Percentiles rank a stretch among this genome's conserved stretches.
phyloP scores from a whole-genome alignment of 1,284 basidiomycete species.

The Malassezia restricta region DNA sequence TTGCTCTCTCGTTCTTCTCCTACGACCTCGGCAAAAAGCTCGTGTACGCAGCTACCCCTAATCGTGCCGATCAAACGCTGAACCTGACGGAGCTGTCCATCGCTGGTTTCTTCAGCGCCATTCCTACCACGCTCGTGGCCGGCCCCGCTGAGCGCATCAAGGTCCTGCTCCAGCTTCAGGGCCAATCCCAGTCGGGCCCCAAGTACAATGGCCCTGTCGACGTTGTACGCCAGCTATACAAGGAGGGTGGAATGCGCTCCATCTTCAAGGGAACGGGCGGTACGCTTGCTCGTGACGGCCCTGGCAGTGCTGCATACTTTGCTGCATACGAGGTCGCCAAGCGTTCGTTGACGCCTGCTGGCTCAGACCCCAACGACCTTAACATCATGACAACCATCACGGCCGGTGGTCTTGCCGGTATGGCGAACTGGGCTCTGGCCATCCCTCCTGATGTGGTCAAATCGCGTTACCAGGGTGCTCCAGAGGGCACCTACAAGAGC shows the following conservation, averaged over 20 bases:
- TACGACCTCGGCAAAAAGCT: conserved; percentile 88
- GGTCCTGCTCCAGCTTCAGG: conserved; percentile 83
- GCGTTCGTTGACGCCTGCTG: conserved; percentile 62
- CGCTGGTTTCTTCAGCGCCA: conserved; percentile 86
- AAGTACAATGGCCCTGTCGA: conserved; percentile 86
- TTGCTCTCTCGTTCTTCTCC: conserved; percentile 96
- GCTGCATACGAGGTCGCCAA: conserved; percentile 92
- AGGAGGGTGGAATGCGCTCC: conserved; percentile 80
- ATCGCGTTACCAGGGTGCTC: conserved; percentile 91
- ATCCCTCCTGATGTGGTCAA: conserved; percentile 54
- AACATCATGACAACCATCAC: conserved; percentile 77
- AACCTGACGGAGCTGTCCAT: conserved; percentile 72
- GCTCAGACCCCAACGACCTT: conserved; percentile 64
- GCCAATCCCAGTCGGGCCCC: conserved; percentile 57
- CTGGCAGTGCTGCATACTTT: conserved; percentile 94
- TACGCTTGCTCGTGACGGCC: conserved; percentile 85
- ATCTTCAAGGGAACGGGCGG: conserved; percentile 87
- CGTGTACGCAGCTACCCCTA: conserved; percentile 56
- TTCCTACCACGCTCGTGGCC: conserved; percentile 81
- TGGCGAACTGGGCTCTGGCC: conserved; percentile 61
- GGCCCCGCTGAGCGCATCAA: conserved; percentile 96
- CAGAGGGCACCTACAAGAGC: conserved; percentile 84
- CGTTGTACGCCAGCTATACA: conserved; percentile 80
- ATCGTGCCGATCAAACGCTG: conserved; percentile 57
- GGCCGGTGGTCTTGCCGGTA: conserved; percentile 85